Evolutionary conservation across 2,329 filamentous ascomycete species (phyloP).

Genomic region (Magnaporthiopsis poae): DNA sequence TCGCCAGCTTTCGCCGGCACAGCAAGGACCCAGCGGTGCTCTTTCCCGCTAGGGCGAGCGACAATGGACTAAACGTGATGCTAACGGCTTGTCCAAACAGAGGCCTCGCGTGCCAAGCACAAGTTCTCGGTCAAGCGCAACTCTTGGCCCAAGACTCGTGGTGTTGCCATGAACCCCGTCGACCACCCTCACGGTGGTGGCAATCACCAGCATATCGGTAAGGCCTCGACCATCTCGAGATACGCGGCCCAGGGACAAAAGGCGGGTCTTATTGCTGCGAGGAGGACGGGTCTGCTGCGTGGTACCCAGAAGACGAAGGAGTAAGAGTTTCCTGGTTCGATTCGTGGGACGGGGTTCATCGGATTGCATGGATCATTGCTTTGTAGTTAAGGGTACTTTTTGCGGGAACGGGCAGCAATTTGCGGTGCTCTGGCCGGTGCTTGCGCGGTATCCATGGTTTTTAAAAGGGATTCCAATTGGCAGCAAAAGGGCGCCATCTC

Average conservation of each 20-base stretch:
- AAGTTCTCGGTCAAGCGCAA: constrained; percentile 99
- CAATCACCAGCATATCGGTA: constrained; percentile 99
- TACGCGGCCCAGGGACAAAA: constrained; percentile 98
- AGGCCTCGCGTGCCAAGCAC: constrained; percentile 99
- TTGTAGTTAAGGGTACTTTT: constrained; percentile 23
- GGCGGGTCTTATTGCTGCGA: constrained; percentile 99
- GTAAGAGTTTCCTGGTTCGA: constrained; percentile 53
- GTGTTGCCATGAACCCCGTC: constrained; percentile 99
- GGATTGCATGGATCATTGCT: constrained; percentile 49
- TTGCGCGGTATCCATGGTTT: constrained; percentile 7
- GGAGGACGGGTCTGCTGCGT: constrained; percentile 98
- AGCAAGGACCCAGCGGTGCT: background rate
- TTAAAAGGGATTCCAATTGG: constrained; percentile 6
- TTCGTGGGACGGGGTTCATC: constrained; percentile 57
- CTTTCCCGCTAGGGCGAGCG: background rate
- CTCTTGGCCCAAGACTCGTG: constrained; percentile 99
- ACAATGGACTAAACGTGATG: background rate
- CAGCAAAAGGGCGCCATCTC: constrained; percentile 5
- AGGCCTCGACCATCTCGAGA: constrained; percentile 97
- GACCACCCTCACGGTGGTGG: constrained; percentile 97
- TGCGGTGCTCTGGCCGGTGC: constrained; percentile 26
- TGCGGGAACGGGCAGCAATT: constrained; percentile 28
- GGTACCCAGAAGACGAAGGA: constrained; percentile 99
- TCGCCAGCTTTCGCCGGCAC: background rate
- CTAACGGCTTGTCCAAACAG: constrained; percentile 33